phyloP scores from a whole-genome alignment of 106 monocot genomes.

The Posidonia australis region DNA sequence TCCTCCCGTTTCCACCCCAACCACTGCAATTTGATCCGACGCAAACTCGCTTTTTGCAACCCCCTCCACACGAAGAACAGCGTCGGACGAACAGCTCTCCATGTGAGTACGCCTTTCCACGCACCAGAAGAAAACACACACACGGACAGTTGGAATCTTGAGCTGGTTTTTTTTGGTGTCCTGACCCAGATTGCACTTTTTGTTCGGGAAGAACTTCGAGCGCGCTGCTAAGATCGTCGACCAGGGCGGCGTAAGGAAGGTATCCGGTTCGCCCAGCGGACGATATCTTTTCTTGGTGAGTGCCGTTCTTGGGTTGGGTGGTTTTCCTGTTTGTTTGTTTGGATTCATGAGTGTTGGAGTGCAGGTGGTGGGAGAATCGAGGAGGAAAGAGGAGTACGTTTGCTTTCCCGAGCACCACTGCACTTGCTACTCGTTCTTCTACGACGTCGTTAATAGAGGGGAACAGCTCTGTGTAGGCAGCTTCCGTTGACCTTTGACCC shows the following conservation, averaged over 20 bases:
- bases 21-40: background rate
- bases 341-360: background rate
- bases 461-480: conserved; percentile 75
- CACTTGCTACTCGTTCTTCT: conserved; percentile 94
- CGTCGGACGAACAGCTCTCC: conserved; percentile 22
- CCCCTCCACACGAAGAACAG: conserved; percentile 5
- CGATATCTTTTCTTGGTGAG: conserved; percentile 18
- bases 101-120: conserved; percentile 6
- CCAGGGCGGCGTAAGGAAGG: conserved; percentile 22
- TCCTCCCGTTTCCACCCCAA: background rate
- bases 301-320: background rate
- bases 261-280: conserved; percentile 18
- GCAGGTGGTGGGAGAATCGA: conserved; percentile 86
- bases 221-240: conserved; percentile 20
- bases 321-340: background rate
- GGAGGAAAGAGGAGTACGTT: conserved; percentile 76
- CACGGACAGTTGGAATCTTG: background rate
- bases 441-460: conserved; percentile 69
- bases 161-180: background rate
- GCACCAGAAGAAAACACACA: background rate
- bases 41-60: background rate
- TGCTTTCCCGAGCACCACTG: conserved; percentile 85
- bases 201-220: conserved; percentile 30
- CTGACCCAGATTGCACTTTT: conserved; percentile 16
- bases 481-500: background rate